These are phyloP conservation scores for Debaryomycetaceae sp. DNA, from an alignment of 1,139 yeast genomes.

Conservation along the genomic window DNA sequence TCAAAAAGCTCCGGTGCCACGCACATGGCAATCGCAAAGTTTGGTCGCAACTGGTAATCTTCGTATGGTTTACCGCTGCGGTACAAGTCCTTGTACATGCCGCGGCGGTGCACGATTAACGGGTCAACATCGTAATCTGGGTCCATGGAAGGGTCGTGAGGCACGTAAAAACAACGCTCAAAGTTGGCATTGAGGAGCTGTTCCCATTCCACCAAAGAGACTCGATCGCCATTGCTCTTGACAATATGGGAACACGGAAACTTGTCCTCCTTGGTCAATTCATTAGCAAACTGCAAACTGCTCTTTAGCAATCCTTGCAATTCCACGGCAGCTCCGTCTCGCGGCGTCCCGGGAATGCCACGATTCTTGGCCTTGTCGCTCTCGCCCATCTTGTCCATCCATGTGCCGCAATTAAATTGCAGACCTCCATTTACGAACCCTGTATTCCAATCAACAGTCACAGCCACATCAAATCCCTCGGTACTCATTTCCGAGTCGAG, in stretches of 20 bases:
- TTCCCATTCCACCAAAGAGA: conserved; percentile 63
- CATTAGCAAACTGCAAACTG: conserved; percentile 66
- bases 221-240: conserved; percentile 43
- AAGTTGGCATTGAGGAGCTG: conserved; percentile 55
- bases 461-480: conserved; percentile 81
- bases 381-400: conserved; percentile 99
- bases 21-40: conserved; percentile 83
- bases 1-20: conserved; percentile 90
- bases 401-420: conserved; percentile 89
- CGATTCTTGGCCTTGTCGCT: conserved; percentile 70
- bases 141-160: conserved; percentile 45
- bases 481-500: conserved; percentile 88
- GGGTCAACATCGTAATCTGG: conserved; percentile 49
- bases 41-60: conserved; percentile 88
- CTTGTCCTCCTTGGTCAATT: conserved; percentile 39
- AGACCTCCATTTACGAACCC: conserved; percentile 90
- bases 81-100: conserved; percentile 84
- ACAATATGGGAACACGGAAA: conserved; percentile 49
- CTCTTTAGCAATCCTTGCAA: conserved; percentile 84
- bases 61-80: conserved; percentile 77
- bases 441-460: conserved; percentile 76
- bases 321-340: conserved; percentile 96
- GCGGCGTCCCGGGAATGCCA: conserved; percentile 93
- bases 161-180: conserved; percentile 70
- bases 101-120: conserved; percentile 70